Percentiles rank a stretch among this genome's conserved stretches.
phyloP scores from a whole-genome alignment of 2,329 filamentous ascomycete species.

The Rhynchosporium secalis region DNA sequence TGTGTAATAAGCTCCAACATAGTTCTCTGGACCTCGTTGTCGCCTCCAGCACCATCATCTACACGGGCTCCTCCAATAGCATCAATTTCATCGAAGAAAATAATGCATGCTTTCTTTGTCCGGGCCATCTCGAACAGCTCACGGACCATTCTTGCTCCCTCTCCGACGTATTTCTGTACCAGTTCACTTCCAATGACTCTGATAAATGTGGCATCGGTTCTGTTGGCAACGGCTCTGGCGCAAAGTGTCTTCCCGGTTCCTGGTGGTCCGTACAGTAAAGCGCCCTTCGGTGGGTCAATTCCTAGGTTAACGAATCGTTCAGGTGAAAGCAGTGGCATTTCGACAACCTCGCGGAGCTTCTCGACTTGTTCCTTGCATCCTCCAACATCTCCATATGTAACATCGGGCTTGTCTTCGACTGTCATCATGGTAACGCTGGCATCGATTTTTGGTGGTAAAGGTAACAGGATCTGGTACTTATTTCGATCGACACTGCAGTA shows the following conservation, averaged over 20 bases:
- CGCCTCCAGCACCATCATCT: conserved; percentile 92
- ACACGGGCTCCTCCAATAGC: conserved; percentile 94
- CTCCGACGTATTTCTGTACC: conserved; percentile 98
- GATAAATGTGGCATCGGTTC: conserved; percentile 98
- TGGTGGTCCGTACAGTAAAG: conserved; percentile 91
- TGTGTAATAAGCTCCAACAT: conserved; percentile 98
- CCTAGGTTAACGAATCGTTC: conserved; percentile 98
- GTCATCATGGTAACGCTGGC: conserved; percentile 99
- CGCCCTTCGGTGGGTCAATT: conserved; percentile 97
- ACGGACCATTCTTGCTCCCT: conserved; percentile 96
- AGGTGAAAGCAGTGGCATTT: conserved; percentile 95
- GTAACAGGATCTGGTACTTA: conserved; percentile 98
- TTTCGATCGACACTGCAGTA: conserved; percentile 77
- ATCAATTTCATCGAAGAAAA: conserved; percentile 99
- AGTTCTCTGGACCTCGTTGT: conserved; percentile 96
- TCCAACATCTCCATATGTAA: conserved; percentile 97
- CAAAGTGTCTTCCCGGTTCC: conserved; percentile 99
- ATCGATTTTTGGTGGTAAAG: conserved; percentile 96
- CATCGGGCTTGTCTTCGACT: conserved; percentile 98
- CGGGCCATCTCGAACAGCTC: conserved; percentile 99
- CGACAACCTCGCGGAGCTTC: conserved; percentile 96
- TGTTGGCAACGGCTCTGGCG: conserved; percentile 93
- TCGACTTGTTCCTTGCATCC: conserved; percentile 99
- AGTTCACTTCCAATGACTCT: conserved; percentile 96
- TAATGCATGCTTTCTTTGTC: conserved; percentile 99